phyloP scores from a whole-genome alignment of 345 rosid genomes.

The Populus nigra region DNA sequence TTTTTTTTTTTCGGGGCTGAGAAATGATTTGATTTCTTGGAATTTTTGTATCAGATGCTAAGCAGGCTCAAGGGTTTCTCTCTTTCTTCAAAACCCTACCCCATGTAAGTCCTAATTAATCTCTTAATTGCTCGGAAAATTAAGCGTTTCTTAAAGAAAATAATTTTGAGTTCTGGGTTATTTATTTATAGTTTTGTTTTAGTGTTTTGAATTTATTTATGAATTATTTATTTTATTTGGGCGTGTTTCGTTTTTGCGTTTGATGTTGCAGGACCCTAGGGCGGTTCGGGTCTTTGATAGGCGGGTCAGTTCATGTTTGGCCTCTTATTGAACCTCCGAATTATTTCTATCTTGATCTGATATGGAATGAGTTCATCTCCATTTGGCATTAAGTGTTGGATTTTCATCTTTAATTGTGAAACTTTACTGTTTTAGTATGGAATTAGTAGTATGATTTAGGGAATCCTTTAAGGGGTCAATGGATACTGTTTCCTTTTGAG shows the following conservation, averaged over 20 bases:
- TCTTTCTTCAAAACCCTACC: slow-evolving; percentile 91
- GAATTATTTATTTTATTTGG: neutral
- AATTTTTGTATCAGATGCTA: slow-evolving; percentile 50
- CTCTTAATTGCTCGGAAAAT: neutral
- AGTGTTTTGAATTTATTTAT: neutral
- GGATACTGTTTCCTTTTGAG: neutral
- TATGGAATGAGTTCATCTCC: neutral
- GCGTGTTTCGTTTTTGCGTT: neutral
- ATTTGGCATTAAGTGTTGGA: neutral
- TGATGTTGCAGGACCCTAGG: slow-evolving; percentile 63
- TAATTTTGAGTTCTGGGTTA: neutral
- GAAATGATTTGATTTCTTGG: slow-evolving; percentile 11
- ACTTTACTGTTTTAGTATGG: too few species aligned
- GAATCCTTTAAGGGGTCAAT: too few species aligned
- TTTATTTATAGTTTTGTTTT: neutral
- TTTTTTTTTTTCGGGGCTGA: slow-evolving; percentile 11
- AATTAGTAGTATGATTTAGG: too few species aligned
- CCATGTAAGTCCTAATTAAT: slow-evolving; percentile 43
- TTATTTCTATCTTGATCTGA: neutral
- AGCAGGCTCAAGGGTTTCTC: slow-evolving; percentile 97
- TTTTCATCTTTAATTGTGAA: too few species aligned
- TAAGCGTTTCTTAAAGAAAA: neutral
- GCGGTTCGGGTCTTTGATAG: slow-evolving; percentile 90
- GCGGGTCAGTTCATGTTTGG: slow-evolving; percentile 55
- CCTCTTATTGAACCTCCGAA: neutral